Evolutionary conservation across 179 eudicot species (phyloP).

Genomic region (Beta macrorhiza): DNA sequence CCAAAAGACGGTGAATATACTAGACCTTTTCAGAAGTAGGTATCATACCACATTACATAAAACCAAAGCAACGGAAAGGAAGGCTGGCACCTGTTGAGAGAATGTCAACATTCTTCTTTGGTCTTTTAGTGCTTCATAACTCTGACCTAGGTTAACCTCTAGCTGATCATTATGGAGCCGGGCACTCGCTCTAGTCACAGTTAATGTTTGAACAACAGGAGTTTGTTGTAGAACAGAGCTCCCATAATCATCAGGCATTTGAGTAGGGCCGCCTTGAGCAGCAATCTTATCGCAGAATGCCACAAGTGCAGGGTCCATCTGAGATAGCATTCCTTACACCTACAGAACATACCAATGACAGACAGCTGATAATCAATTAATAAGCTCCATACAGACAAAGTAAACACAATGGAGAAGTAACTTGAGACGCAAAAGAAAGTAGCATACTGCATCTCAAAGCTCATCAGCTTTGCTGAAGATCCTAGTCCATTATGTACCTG

Average conservation of each 20-base stretch:
- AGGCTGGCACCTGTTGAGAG: too few species aligned
- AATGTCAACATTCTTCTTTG: too few species aligned
- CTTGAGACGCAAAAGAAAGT: too few species aligned
- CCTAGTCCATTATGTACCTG: constrained; percentile 94
- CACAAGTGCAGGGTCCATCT: constrained; percentile 92
- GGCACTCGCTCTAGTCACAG: too few species aligned
- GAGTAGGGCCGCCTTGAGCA: constrained; percentile 82
- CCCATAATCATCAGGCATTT: constrained; percentile 65
- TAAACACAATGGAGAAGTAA: neutral
- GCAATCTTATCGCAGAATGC: constrained; percentile 91
- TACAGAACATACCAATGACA: constrained; percentile 29
- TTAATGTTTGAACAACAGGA: constrained; percentile 39
- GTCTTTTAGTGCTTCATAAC: too few species aligned
- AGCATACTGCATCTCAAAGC: constrained; percentile 15
- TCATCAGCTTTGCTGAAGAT: constrained; percentile 97
- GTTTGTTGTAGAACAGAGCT: constrained; percentile 47
- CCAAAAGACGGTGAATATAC: too few species aligned
- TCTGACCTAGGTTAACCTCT: too few species aligned
- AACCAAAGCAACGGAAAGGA: too few species aligned
- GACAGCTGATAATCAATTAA: constrained; percentile 3
- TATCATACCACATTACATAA: constrained; percentile 29
- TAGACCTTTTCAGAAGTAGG: neutral
- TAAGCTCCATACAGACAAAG: neutral
- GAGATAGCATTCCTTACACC: constrained; percentile 99
- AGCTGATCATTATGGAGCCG: constrained; percentile 52